Base-by-base conservation (phyloP, 192 early-diverging fungal genomes). In the Backusella psychrophila region DNA sequence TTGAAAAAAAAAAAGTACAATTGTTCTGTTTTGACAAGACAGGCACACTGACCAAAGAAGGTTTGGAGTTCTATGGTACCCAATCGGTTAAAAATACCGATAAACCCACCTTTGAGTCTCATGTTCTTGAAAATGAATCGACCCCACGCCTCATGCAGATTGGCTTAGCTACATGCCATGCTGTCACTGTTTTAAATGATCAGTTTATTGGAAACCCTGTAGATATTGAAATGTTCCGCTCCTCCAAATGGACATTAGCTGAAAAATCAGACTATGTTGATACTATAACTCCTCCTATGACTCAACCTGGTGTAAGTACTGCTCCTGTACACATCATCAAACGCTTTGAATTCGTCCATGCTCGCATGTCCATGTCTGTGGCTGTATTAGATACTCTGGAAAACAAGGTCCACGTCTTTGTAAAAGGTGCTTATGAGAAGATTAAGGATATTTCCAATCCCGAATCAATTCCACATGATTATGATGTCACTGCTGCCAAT, bases 11-110 rank as follows among this genome's bases (percentile, higher is more conserved):
- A 59, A 44, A 93, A 83, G 86, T 89, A 21, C 88, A 90, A 77
- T 82, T 92, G 41, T 91, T 91, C 77, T 89, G 88, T 78, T 92
- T 92, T 74, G 91, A 91, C 74, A 91, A 92, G 80, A 90, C 90
- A 42, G 91, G 91, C 35, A 93, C 91, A n/a, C 77, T 93, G 38
- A 93, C 90, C 8, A 89, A 88, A 74, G 91, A 93, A 77, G 91
- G 91, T n/a, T 83, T 93, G 23, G 86, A 91, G 69, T 92, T 91
- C 74, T 80, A 76, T 75, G 85, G 85, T 63, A 78, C 67, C 21
- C 72, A 82, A 59, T 71, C 78, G 11, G 63, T 82, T 2, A 17
- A 39, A 49, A 36, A n/a, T 39, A 21, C 15, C 17, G 66, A 59
- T 21, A 63, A 63, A 63, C 71, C 76, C 17, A n/a, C 46, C 0